Conservation (phyloP, 768 basidiomycete species). For the Boletus sensibilis region DNA sequence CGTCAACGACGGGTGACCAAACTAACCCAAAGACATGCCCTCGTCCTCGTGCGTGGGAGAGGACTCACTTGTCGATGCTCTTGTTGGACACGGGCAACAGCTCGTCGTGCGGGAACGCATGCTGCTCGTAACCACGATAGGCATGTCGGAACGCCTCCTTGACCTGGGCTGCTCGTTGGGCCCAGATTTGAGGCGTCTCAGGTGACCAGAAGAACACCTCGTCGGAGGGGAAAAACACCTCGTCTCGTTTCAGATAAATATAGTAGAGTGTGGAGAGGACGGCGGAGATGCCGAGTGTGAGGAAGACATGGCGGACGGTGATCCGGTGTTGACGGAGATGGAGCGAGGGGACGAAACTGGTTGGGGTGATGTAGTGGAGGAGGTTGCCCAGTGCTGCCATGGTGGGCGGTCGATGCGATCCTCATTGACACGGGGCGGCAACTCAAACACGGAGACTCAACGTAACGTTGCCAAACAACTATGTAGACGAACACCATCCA, state of each 20-base stretch:
- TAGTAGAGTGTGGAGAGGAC: slow-evolving; percentile 20
- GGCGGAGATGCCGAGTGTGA: slow-evolving; percentile 9
- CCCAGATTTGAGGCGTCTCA: slow-evolving; percentile 41
- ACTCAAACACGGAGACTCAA: too few relatives aligned
- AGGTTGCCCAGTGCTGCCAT: slow-evolving; percentile 5
- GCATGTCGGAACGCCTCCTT: slow-evolving; percentile 64
- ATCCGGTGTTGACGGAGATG: slow-evolving; percentile 12
- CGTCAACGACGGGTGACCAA: neutral
- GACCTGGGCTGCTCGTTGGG: slow-evolving; percentile 52
- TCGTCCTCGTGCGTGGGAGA: too few relatives aligned
- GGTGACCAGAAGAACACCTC: neutral
- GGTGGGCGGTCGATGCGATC: neutral
- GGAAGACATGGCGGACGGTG: slow-evolving; percentile 17
- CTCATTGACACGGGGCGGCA: too few relatives aligned
- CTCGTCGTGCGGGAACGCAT: slow-evolving; percentile 65
- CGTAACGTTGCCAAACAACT: too few relatives aligned
- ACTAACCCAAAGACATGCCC: neutral
- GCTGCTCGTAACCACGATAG: slow-evolving; percentile 61
- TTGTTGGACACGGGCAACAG: slow-evolving; percentile 50
- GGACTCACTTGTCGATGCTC: slow-evolving; percentile 49
- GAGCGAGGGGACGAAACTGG: too few relatives aligned
- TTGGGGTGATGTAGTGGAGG: slow-evolving; percentile 2
- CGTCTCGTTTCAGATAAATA: slow-evolving; percentile 2
- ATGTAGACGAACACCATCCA: too few relatives aligned
- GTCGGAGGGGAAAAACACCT: neutral